Evolutionary conservation across 208 protist species (phyloP), one percentile per base, ranked within the genome.

Genomic region (Wallacemonas sp.): DNA sequence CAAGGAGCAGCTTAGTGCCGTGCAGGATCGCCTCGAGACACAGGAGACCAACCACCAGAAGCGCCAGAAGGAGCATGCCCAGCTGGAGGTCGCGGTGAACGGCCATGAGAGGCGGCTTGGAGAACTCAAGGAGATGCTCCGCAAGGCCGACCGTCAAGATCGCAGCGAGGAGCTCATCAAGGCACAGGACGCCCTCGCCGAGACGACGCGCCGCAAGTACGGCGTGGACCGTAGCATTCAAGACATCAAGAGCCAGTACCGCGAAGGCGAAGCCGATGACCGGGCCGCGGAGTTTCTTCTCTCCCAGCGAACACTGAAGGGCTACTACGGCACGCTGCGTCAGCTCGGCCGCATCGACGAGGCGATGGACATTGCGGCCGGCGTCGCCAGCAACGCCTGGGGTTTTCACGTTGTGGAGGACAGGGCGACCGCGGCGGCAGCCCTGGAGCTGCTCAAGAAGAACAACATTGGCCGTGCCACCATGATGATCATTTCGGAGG

Each of bases 361-460:
- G 41, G 75, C 82, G 53, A 99, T 99, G 78, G 98, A 99, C 77
- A 81, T 99, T 30, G 98, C 99, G 6, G 94, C 99, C 14, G 98
- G 96, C 1, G 99, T 98, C 11, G 98, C 96, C 8, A 96, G 93
- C 44, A 97, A 96, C 47, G 80, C 80, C n/a, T 93, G 99, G 60
- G 90, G 99, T 62, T 87, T 97, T 63, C 97, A 99, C 70, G 98
- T 99, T 5, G 98, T 99, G 1, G 97, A 99, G 56, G 98, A 92
- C 44, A 88, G 88, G 3, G 74, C 86, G 2, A 96, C 91, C 6
- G 98, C 93, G 0, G 81, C 95, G 21, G 41, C 67, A 27, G 98
- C 96, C 59, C 79, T 99, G 15, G 83, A 96, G 62, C 62, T 95
- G 39, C 83, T 99, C 11, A 95, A 97, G 64, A 70, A 88, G 71